Percentiles rank a stretch among this genome's conserved stretches.
These are phyloP conservation scores for Pisolithus tinctorius DNA, from an alignment of 768 basidiomycete genomes.

Conservation along the genomic window DNA sequence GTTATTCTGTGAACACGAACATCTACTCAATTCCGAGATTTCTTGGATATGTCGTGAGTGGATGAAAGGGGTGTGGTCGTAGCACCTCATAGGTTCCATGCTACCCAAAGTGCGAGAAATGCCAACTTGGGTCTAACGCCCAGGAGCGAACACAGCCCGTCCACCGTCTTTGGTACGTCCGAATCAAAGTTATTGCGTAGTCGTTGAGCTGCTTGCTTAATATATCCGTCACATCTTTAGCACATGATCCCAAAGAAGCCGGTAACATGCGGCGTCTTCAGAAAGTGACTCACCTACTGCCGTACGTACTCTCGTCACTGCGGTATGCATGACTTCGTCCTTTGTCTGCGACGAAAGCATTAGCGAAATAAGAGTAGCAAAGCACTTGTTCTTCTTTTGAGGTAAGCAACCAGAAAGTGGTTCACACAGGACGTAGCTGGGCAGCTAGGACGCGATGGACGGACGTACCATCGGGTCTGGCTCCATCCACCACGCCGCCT, in stretches of 20 bases:
- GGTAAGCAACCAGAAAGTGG: neutral
- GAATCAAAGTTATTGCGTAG: constrained; percentile 68
- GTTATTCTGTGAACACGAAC: constrained; percentile 95
- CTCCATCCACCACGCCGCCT: constrained; percentile 51
- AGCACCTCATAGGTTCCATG: constrained; percentile 69
- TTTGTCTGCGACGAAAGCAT: constrained; percentile 98
- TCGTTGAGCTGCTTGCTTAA: constrained; percentile 64
- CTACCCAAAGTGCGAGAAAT: constrained; percentile 74
- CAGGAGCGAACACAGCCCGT: constrained; percentile 78
- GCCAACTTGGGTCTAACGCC: constrained; percentile 99
- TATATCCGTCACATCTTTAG: constrained; percentile 42
- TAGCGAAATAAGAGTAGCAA: constrained; percentile 81
- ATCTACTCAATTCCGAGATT: constrained; percentile 90
- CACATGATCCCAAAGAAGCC: neutral
- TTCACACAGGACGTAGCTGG: too few species aligned
- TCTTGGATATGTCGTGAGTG: constrained; percentile 30
- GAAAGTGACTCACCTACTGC: constrained; percentile 77
- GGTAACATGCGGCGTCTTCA: constrained; percentile 44
- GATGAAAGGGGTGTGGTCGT: neutral
- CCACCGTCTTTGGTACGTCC: constrained; percentile 85
- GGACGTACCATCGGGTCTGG: constrained; percentile 54
- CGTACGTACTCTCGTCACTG: constrained; percentile 63
- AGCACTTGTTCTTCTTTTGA: constrained; percentile 59
- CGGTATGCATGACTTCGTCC: constrained; percentile 83
- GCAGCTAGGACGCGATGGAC: constrained; percentile 1